Evolutionary conservation across 2,329 filamentous ascomycete genomes (phyloP).

Genomic region (Knufia fluminis): DNA sequence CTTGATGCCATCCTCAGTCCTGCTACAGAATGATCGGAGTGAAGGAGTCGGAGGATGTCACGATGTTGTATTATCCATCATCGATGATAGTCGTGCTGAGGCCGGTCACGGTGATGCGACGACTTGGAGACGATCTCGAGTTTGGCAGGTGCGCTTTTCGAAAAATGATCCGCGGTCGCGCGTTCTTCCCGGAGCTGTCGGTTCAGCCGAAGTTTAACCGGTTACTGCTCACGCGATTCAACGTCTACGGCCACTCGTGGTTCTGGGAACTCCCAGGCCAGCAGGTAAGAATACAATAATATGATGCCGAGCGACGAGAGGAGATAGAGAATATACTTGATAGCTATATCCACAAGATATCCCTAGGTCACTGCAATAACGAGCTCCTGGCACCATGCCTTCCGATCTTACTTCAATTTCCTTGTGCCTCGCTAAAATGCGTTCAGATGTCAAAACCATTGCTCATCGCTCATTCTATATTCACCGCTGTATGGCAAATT

Average conservation of each 20-base stretch:
- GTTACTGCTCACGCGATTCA: too few relatives aligned
- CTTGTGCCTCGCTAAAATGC: too few relatives aligned
- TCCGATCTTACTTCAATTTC: too few relatives aligned
- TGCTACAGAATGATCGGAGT: not conserved
- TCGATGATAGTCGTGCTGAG: not conserved
- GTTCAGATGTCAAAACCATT: too few relatives aligned
- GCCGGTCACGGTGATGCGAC: not conserved
- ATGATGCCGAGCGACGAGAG: too few relatives aligned
- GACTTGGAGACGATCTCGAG: not conserved
- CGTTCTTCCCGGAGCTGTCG: not conserved
- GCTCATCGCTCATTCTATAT: not conserved
- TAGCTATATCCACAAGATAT: too few relatives aligned
- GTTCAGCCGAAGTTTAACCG: not conserved
- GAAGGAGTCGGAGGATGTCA: not conserved
- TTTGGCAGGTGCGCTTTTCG: not conserved
- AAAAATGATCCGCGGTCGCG: constrained; percentile 1
- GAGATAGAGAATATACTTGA: too few relatives aligned
- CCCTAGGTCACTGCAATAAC: too few relatives aligned
- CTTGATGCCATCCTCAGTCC: constrained; percentile 1
- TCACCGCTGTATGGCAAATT: not conserved
- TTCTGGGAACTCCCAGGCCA: too few relatives aligned
- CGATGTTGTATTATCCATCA: not conserved
- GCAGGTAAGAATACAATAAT: too few relatives aligned
- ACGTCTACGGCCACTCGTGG: too few relatives aligned
- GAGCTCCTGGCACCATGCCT: too few relatives aligned